Evolutionary conservation across 179 eudicot species (phyloP).

Genomic region (Actinidia chinensis): DNA sequence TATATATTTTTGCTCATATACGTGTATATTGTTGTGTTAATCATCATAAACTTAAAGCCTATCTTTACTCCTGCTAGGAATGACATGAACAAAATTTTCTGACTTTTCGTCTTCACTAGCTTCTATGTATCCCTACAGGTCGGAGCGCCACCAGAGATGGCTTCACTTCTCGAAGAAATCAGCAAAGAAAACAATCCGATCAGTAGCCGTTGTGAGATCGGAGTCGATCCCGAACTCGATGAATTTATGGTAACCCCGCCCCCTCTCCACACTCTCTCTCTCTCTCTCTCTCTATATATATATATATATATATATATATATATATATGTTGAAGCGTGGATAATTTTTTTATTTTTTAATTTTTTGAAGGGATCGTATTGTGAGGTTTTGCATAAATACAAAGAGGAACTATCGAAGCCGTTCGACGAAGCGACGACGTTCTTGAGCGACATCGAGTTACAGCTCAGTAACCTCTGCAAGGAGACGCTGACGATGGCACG

Average conservation of each 20-base stretch:
- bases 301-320: neutral
- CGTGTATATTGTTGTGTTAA: neutral
- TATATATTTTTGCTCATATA: neutral
- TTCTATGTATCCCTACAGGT: conserved; percentile 17
- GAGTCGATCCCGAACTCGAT: conserved; percentile 35
- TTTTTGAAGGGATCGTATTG: conserved; percentile 26
- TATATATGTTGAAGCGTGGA: neutral
- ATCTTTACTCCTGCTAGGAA: no score
- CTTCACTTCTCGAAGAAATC: conserved; percentile 27
- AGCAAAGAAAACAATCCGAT: conserved; percentile 22
- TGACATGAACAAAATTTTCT: no score
- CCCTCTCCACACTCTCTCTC: neutral
- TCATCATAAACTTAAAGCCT: no score
- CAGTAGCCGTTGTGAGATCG: conserved; percentile 17
- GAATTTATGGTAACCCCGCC: conserved; percentile 28
- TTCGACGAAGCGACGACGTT: conserved; percentile 35
- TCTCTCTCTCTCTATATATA: neutral
- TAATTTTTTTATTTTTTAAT: no score
- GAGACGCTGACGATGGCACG: conserved; percentile 24
- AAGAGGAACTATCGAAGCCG: conserved; percentile 31
- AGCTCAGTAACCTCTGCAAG: conserved; percentile 35
- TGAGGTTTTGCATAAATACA: conserved; percentile 28
- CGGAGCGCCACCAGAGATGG: conserved; percentile 36
- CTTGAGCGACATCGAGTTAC: conserved; percentile 28
- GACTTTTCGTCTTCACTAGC: no score